phyloP scores from a whole-genome alignment of 139 green algal genomes.

The Spirogloea muscicola region DNA sequence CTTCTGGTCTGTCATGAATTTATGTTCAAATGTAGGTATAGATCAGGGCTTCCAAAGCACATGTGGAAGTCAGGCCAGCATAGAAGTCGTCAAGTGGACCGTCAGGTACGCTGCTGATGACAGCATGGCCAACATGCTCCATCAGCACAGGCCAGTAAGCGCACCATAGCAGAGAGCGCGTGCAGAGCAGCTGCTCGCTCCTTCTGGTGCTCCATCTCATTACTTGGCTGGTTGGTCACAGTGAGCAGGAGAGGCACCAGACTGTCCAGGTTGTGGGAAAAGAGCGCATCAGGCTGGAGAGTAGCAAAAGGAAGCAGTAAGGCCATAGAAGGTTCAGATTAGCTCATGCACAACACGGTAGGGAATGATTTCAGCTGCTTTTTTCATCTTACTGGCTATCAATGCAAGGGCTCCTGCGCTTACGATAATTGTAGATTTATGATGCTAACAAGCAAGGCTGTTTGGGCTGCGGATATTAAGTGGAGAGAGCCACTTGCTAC shows the following conservation, averaged over 20 bases:
- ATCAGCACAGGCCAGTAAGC: background rate
- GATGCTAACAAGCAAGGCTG: too few species aligned
- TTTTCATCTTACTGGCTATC: background rate
- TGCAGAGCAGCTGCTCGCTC: background rate
- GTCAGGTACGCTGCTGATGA: too few species aligned
- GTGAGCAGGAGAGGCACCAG: constrained; percentile 10
- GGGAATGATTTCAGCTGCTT: too few species aligned
- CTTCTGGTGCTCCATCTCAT: background rate
- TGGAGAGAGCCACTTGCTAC: too few species aligned
- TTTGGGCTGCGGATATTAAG: too few species aligned
- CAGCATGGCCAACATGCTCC: background rate
- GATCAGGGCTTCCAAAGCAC: background rate
- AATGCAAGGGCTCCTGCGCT: background rate
- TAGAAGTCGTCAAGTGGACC: too few species aligned
- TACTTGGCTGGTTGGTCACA: constrained; percentile 3
- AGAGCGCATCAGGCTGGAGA: constrained; percentile 6
- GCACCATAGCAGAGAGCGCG: constrained; percentile 6
- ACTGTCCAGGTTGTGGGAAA: constrained; percentile 10
- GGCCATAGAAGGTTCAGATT: background rate
- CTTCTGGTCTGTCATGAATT: background rate
- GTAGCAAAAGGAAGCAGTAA: background rate
- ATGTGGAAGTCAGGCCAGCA: background rate
- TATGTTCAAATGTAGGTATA: background rate
- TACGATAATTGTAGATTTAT: background rate
- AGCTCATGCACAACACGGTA: too few species aligned